Conservation (phyloP, 345 rosid genomes). For the Anacardium occidentale region DNA sequence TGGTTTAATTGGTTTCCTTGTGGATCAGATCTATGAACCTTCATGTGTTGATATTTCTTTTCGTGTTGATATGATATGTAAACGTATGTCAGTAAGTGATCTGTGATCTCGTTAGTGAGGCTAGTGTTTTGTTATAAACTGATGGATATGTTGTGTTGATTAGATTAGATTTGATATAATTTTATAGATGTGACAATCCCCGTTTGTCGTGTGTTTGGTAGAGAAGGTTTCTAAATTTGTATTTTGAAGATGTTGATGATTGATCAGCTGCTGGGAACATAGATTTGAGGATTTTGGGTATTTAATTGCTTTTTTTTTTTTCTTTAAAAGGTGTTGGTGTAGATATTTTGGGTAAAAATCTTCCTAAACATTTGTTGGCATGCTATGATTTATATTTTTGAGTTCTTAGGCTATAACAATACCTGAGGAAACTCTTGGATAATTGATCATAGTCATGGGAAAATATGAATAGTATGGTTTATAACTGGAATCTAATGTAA, state of each 20-base stretch:
- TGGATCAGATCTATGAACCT: neutral
- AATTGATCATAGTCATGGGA: neutral
- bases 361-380: neutral
- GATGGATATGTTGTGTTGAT: neutral
- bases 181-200: neutral
- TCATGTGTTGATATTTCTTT: neutral
- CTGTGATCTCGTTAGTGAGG: neutral
- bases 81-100: neutral
- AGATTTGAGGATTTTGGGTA: neutral
- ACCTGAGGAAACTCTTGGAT: neutral
- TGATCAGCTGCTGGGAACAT: neutral
- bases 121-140: neutral
- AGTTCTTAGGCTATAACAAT: no score
- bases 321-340: neutral
- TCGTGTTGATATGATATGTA: neutral
- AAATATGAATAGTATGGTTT: neutral
- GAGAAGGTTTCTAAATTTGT: neutral
- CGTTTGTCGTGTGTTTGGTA: constrained; percentile 10
- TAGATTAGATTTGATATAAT: neutral
- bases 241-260: neutral
- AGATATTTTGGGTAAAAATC: neutral
- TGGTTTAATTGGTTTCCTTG: neutral
- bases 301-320: neutral
- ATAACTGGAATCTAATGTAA: neutral
- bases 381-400: neutral